Evolutionary conservation across 192 early-diverging fungal species (phyloP).

Genomic region (Rhizoclosmatium sp.): DNA sequence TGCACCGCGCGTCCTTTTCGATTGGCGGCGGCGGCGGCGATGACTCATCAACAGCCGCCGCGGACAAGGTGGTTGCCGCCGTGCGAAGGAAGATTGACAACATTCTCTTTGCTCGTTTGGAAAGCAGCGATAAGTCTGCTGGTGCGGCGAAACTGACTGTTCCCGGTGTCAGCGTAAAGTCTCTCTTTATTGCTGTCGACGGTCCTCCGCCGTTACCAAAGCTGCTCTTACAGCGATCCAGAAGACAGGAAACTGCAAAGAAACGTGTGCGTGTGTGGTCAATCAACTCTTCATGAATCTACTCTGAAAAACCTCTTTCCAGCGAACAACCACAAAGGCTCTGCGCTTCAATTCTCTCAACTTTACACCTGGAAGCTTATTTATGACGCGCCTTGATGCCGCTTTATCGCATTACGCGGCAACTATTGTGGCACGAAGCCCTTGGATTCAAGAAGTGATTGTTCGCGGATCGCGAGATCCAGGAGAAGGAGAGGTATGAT

Average conservation of each 20-base stretch:
- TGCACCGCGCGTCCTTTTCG: conserved; percentile 1
- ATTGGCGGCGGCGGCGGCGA: background rate
- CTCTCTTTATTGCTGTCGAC: conserved; percentile 16
- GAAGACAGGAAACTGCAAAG: background rate
- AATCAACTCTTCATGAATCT: background rate
- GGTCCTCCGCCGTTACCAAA: conserved; percentile 22
- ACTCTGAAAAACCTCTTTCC: background rate
- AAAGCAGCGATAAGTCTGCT: no score
- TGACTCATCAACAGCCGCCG: background rate
- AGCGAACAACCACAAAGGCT: conserved; percentile 22
- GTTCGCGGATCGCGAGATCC: conserved; percentile 17
- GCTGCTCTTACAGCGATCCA: conserved; percentile 9
- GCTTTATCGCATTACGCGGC: background rate
- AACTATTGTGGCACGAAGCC: background rate
- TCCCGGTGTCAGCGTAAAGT: background rate
- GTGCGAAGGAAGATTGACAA: background rate
- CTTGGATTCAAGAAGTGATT: background rate
- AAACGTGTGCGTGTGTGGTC: background rate
- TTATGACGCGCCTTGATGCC: conserved; percentile 17
- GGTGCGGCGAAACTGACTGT: background rate
- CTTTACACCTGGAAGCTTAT: conserved; percentile 15
- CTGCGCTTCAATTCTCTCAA: conserved; percentile 19
- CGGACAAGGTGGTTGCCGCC: background rate
- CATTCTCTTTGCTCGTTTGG: no score
- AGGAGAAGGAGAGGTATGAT: conserved; percentile 18